Percentiles rank a stretch among this genome's conserved stretches.
These are phyloP conservation scores for Xylariales sp. DNA, from an alignment of 2,329 filamentous ascomycete genomes.

Conservation along the genomic window DNA sequence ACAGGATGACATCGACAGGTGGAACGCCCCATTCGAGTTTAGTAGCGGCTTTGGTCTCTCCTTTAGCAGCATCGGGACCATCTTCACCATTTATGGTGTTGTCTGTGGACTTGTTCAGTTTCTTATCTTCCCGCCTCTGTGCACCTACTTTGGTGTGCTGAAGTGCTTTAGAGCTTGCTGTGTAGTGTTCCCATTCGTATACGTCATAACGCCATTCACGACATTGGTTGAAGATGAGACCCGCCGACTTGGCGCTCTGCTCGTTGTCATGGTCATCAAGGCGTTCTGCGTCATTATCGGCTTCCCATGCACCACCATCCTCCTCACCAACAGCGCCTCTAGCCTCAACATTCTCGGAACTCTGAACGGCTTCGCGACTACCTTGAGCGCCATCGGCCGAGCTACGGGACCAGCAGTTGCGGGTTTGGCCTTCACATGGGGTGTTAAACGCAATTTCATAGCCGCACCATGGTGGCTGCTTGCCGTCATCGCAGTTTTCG, in stretches of 20 bases:
- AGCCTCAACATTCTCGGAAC: constrained; percentile 78
- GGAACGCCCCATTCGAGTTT: constrained; percentile 73
- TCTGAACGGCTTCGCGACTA: constrained; percentile 85
- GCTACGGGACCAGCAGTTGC: constrained; percentile 72
- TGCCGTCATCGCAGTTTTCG: constrained; percentile 56
- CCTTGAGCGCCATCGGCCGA: constrained; percentile 73
- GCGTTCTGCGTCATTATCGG: constrained; percentile 74
- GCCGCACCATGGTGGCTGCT: constrained; percentile 80
- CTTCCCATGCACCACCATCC: constrained; percentile 85
- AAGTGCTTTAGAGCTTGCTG: constrained; percentile 66
- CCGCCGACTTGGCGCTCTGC: constrained; percentile 56
- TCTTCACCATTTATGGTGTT: constrained; percentile 81
- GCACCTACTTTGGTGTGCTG: constrained; percentile 68
- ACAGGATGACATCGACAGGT: constrained; percentile 53
- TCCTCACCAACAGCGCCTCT: constrained; percentile 81
- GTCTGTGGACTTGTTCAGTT: constrained; percentile 81
- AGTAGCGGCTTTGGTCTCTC: constrained; percentile 72
- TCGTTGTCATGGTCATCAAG: constrained; percentile 68
- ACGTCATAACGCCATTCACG: constrained; percentile 78
- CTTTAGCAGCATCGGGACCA: constrained; percentile 72
- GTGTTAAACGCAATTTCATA: constrained; percentile 70
- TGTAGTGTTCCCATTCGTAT: constrained; percentile 67
- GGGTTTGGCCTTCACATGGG: constrained; percentile 70
- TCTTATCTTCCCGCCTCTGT: constrained; percentile 73
- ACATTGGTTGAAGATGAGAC: constrained; percentile 50